Base-by-base conservation (phyloP, 108 stramenopile species). In the Chaetoceros muelleri region DNA sequence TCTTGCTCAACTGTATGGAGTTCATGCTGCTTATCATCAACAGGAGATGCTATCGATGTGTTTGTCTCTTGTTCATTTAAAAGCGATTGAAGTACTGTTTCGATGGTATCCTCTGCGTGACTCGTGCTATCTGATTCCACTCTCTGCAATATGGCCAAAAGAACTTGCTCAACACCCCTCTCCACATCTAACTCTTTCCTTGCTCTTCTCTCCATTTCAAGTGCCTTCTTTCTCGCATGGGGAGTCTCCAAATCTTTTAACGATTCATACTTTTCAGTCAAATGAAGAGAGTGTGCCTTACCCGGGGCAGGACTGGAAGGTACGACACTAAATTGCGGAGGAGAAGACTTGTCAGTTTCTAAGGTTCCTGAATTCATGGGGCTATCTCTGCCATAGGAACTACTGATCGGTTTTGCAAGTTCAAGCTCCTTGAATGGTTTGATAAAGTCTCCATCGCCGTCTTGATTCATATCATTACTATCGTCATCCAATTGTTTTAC, bases 111-210 rank as follows among this genome's bases (percentile, higher is more conserved):
- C n/a, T n/a, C n/a, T n/a, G n/a, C n/a, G 30, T 28, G 21, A 48
- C 62, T 47, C 20, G 57, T 62, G 30, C 60, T 62, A 54, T 63
- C 51, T 27, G 73, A 40, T 10, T 13, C 13, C 8, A 40, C 74
- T 46, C 69, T 55, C 57, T 79, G 70, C 40, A 79, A 61, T 46
- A 79, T 73, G 20, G 73, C 78, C 46, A 74, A 26, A 52, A 79
- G 28, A 1, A 79, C 72, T 22, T 57, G 52, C 64, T 79, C 78
- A 10, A 79, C 78, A 21, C 78, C 70, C 46, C 55, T 52, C 52
- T 79, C 72, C 27, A 79, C 66, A 40, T 67, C 62, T 53, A 66
- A 60, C 23, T 79, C 73, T 10, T 0, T 62, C 23, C 25, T 23
- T 17, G 3, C 17, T 24, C 50, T 23, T 25, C 22, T 52, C 24